Evolutionary conservation across 192 early-diverging fungal genomes (phyloP).

Genomic region (Blastocladiella britannica): DNA sequence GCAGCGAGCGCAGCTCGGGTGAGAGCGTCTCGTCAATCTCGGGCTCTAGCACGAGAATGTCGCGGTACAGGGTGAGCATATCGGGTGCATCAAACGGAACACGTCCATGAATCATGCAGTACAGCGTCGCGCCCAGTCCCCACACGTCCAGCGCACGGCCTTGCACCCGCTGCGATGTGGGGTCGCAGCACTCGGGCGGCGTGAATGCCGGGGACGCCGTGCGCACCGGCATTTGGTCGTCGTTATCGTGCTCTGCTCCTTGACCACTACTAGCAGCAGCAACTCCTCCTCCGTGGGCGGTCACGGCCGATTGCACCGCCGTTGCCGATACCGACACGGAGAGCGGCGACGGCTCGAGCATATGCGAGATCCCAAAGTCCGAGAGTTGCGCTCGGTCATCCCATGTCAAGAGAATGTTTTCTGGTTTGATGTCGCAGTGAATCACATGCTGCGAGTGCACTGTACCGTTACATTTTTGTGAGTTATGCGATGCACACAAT

Average conservation of each 20-base stretch:
- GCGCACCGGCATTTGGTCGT: constrained; percentile 15
- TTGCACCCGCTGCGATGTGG: not conserved
- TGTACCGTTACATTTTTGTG: constrained; percentile 2
- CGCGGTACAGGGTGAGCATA: no score
- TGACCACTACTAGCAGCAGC: no score
- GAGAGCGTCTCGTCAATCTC: no score
- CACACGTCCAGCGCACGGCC: constrained; percentile 33
- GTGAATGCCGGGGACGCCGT: constrained; percentile 31
- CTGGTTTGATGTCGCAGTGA: constrained; percentile 38
- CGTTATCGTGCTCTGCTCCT: constrained; percentile 19
- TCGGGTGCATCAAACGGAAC: no score
- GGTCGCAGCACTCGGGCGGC: constrained; percentile 24
- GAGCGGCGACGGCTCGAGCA: no score
- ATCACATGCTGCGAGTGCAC: constrained; percentile 35
- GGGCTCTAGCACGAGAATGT: no score
- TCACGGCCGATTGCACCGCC: no score
- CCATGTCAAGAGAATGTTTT: constrained; percentile 24
- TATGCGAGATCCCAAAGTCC: constrained; percentile 40
- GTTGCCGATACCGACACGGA: no score
- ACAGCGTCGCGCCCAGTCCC: constrained; percentile 27
- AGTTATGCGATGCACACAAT: not conserved
- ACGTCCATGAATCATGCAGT: no score
- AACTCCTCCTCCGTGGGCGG: no score
- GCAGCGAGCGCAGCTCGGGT: no score
- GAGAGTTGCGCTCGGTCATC: constrained; percentile 23